phyloP scores from a whole-genome alignment of 345 rosid genomes.

The Aquilaria malaccensis region DNA sequence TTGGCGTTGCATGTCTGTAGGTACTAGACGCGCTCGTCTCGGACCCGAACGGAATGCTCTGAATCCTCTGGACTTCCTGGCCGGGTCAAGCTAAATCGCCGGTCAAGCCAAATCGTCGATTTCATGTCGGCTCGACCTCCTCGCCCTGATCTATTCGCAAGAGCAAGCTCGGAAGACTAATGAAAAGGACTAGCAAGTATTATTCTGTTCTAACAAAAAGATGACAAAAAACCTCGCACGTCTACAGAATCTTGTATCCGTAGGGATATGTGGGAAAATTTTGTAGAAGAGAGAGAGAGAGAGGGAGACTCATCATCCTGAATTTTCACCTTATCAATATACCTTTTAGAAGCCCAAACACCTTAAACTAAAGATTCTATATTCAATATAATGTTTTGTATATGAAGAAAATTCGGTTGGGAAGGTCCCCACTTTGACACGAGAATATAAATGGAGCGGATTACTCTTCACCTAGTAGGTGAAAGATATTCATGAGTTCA shows the following conservation, averaged over 20 bases:
- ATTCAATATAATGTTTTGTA: not conserved
- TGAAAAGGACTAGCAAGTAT: constrained; percentile 8
- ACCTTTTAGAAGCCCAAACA: not conserved
- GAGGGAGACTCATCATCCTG: constrained; percentile 1
- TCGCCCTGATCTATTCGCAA: not conserved
- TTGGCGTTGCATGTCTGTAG: too few species aligned
- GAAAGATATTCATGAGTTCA: not conserved
- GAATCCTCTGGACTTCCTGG: too few species aligned
- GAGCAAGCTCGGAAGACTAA: constrained; percentile 11
- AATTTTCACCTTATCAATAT: not conserved
- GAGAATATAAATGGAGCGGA: too few species aligned
- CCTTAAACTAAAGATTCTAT: not conserved
- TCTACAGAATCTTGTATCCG: constrained; percentile 20
- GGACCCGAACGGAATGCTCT: too few species aligned
- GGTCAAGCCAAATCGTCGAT: too few species aligned
- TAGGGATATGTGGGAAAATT: constrained; percentile 20
- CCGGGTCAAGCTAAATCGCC: too few species aligned
- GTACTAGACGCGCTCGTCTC: too few species aligned
- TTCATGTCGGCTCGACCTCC: too few species aligned
- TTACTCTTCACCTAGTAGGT: too few species aligned
- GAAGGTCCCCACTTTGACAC: too few species aligned
- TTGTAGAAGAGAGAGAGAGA: not conserved
- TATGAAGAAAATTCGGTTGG: constrained; percentile 8
- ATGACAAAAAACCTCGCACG: constrained; percentile 14
- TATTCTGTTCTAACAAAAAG: constrained; percentile 18